A percentile compares a stretch with the other conserved stretches of the same genome.
Evolutionary conservation across 2,329 filamentous ascomycete species (phyloP).

Genomic region (Microdochium paspali): DNA sequence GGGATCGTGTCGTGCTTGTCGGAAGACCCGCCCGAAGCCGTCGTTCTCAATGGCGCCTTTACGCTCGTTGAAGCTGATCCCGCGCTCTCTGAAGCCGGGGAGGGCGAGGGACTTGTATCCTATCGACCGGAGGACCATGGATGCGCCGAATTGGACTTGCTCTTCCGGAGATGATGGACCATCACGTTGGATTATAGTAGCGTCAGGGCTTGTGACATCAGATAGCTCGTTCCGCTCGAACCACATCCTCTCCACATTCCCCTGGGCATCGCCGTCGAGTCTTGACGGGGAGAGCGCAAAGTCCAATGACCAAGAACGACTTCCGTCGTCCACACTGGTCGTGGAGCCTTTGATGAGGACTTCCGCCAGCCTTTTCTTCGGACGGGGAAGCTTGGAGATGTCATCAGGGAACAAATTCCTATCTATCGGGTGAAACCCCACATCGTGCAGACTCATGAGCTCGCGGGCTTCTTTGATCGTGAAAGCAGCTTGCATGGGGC

Average conservation of each 20-base stretch:
- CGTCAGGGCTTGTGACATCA: slow-evolving; percentile 39
- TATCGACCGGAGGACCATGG: slow-evolving; percentile 83
- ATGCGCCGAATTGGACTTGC: slow-evolving; percentile 47
- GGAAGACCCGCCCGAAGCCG: slow-evolving; percentile 59
- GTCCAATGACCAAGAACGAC: slow-evolving; percentile 73
- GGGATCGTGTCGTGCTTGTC: slow-evolving; percentile 20
- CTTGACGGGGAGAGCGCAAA: slow-evolving; percentile 72
- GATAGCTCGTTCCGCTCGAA: slow-evolving; percentile 56
- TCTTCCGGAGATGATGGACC: slow-evolving; percentile 14
- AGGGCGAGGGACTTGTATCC: slow-evolving; percentile 81
- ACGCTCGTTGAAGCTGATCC: slow-evolving; percentile 66
- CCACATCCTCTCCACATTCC: slow-evolving; percentile 51
- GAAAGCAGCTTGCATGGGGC: slow-evolving; percentile 87
- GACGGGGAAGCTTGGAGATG: slow-evolving; percentile 61
- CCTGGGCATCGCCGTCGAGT: slow-evolving; percentile 45
- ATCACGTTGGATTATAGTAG: background rate
- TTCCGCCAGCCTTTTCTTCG: slow-evolving; percentile 69
- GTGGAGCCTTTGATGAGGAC: slow-evolving; percentile 68
- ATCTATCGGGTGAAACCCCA: slow-evolving; percentile 64
- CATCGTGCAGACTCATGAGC: slow-evolving; percentile 64
- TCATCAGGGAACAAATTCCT: slow-evolving; percentile 57
- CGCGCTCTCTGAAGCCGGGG: slow-evolving; percentile 61
- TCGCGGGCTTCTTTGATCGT: slow-evolving; percentile 93
- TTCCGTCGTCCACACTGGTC: slow-evolving; percentile 32
- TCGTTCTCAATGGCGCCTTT: slow-evolving; percentile 79